phyloP scores from a whole-genome alignment of 768 basidiomycete genomes.

The Rhodotorula sphaerocarpa region DNA sequence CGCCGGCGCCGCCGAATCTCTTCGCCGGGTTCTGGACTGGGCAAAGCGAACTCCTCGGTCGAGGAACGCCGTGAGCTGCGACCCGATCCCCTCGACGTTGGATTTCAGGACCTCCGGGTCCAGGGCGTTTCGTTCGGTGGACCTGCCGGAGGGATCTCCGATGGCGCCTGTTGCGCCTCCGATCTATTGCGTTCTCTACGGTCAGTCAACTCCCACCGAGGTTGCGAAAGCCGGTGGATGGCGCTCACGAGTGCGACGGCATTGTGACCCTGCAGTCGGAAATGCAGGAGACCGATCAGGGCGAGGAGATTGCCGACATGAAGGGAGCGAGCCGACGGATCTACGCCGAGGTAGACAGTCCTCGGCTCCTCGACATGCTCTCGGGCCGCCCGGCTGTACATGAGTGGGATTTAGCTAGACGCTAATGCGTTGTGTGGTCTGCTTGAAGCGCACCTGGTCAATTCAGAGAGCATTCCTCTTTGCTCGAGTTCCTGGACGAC shows the following conservation, averaged over 20 bases:
- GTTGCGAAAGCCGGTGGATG: accelerated
- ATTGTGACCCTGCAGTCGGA: slow-evolving; percentile 72
- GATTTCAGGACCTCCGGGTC: slow-evolving; percentile 53
- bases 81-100: slow-evolving; percentile 60
- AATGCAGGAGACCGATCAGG: slow-evolving; percentile 75
- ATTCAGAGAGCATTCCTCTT: slow-evolving; percentile 25
- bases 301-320: slow-evolving; percentile 93
- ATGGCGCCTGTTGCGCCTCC: slow-evolving; percentile 94
- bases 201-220: no score
- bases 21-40: slow-evolving; percentile 36
- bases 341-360: slow-evolving; percentile 76
- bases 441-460: slow-evolving; percentile 16
- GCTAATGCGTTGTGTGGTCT: background rate
- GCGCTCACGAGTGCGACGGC: slow-evolving; percentile 69
- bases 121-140: slow-evolving; percentile 67
- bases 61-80: slow-evolving; percentile 67
- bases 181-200: slow-evolving; percentile 52
- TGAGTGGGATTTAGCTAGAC: background rate
- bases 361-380: slow-evolving; percentile 39
- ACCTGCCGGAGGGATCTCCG: slow-evolving; percentile 89
- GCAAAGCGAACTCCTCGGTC: slow-evolving; percentile 58
- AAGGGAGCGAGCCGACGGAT: slow-evolving; percentile 80
- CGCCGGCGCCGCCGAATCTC: background rate
- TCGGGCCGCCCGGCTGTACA: slow-evolving; percentile 36
- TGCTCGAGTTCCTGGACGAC: slow-evolving; percentile 22